Evolutionary conservation across 1,284 basidiomycete genomes (phyloP).

Genomic region (Earliella scabrosa): DNA sequence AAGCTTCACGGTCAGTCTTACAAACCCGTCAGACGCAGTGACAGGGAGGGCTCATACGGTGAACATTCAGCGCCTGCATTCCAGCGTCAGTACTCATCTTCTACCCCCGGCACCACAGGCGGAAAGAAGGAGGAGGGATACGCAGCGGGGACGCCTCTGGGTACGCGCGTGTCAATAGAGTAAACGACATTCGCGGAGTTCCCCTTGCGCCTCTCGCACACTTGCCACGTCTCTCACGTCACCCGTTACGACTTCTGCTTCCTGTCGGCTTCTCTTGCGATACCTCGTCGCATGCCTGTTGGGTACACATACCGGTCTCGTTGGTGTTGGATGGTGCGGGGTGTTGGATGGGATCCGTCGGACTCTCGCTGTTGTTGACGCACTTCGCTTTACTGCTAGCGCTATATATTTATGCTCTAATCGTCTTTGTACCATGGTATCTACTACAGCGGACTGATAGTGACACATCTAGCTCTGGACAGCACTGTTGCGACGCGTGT

Average conservation of each 20-base stretch:
- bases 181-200: constrained; percentile 28
- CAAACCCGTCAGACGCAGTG: constrained; percentile 34
- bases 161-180: constrained; percentile 55
- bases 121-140: constrained; percentile 47
- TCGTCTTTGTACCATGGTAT: constrained; percentile 17
- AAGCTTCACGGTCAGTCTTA: constrained; percentile 74
- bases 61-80: constrained; percentile 50
- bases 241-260: background rate
- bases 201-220: background rate
- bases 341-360: constrained; percentile 2
- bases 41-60: constrained; percentile 34
- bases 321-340: constrained; percentile 11
- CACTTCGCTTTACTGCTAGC: constrained; percentile 4
- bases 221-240: background rate
- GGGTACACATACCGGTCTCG: background rate
- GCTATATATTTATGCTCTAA: constrained; percentile 27
- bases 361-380: background rate
- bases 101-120: constrained; percentile 42
- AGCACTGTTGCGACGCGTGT: no score
- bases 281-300: constrained; percentile 1
- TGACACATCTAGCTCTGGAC: constrained; percentile 1
- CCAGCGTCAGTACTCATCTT: constrained; percentile 49
- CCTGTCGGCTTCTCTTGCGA: background rate
- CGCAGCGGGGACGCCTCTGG: constrained; percentile 39
- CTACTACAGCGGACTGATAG: constrained; percentile 5